These are phyloP conservation scores for Penicillium mononematosum DNA, from an alignment of 495 filamentous ascomycete species.

Conservation along the genomic window DNA sequence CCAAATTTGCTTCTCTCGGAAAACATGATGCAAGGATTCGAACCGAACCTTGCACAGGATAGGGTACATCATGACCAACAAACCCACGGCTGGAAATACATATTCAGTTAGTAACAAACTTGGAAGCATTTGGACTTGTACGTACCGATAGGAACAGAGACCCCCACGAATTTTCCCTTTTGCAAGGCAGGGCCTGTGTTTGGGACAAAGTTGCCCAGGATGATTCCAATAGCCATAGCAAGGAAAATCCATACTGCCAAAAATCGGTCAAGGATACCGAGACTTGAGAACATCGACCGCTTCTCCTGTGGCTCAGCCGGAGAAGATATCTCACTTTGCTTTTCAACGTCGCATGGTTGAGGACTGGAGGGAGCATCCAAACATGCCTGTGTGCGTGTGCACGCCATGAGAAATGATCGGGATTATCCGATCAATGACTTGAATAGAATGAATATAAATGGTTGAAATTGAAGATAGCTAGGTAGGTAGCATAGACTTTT, in stretches of 20 bases:
- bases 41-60: conserved; percentile 91
- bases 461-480: neutral
- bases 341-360: conserved; percentile 18
- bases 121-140: neutral
- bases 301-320: conserved; percentile 9
- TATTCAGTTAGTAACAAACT: neutral
- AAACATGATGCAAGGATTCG: conserved; percentile 71
- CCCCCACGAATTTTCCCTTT: conserved; percentile 68
- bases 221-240: conserved; percentile 77
- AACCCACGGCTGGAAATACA: conserved; percentile 59
- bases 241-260: conserved; percentile 85
- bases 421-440: too few relatives aligned
- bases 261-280: conserved; percentile 72
- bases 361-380: neutral
- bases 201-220: conserved; percentile 77
- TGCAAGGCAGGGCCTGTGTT: conserved; percentile 62
- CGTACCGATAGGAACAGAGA: conserved; percentile 78
- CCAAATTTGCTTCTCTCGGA: conserved; percentile 65
- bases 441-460: neutral
- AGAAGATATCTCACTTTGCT: conserved; percentile 7
- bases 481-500: neutral
- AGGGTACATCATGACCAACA: conserved; percentile 94
- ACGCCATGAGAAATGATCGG: neutral
- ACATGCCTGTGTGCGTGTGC: neutral
- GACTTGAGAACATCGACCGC: conserved; percentile 47